These are phyloP conservation scores for Claviceps sorghi DNA, from an alignment of 2,329 filamentous ascomycete species.

Conservation along the genomic window DNA sequence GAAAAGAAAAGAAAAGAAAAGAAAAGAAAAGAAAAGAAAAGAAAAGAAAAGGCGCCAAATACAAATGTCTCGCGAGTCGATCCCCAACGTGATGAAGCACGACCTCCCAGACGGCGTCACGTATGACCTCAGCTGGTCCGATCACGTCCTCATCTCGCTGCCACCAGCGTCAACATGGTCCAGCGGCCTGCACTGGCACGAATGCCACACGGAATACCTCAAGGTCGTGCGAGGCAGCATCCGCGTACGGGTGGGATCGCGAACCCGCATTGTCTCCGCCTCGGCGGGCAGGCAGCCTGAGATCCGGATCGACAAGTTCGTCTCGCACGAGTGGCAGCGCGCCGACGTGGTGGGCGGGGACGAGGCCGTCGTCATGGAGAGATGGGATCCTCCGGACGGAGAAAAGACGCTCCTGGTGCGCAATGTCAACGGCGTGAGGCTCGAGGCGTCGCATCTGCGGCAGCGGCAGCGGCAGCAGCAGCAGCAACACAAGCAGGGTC, in stretches of 20 bases:
- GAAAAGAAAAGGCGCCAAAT: no score
- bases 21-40: neutral
- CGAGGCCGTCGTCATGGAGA: constrained; percentile 28
- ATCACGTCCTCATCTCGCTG: constrained; percentile 27
- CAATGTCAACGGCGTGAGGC: constrained; percentile 30
- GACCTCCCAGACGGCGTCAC: constrained; percentile 10
- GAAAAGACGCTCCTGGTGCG: constrained; percentile 34
- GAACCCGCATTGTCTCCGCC: constrained; percentile 9
- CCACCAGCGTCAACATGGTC: constrained; percentile 30
- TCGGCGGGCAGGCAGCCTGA: constrained; percentile 11
- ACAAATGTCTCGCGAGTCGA: neutral
- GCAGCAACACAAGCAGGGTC: neutral
- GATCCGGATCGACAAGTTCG: constrained; percentile 20
- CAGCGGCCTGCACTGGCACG: constrained; percentile 35
- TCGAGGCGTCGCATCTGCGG: constrained; percentile 12
- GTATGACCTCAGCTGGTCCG: constrained; percentile 21
- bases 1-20: neutral
- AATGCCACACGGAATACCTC: constrained; percentile 30
- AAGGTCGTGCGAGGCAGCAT: constrained; percentile 25
- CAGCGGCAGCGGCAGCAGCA: constrained; percentile 3
- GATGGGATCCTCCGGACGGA: constrained; percentile 30
- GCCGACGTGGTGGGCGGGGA: constrained; percentile 17
- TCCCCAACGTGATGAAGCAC: constrained; percentile 7
- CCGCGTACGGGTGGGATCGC: constrained; percentile 10
- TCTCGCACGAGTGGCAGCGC: constrained; percentile 32